Evolutionary conservation across 179 eudicot species (phyloP).

Genomic region (Pouteria campechiana): DNA sequence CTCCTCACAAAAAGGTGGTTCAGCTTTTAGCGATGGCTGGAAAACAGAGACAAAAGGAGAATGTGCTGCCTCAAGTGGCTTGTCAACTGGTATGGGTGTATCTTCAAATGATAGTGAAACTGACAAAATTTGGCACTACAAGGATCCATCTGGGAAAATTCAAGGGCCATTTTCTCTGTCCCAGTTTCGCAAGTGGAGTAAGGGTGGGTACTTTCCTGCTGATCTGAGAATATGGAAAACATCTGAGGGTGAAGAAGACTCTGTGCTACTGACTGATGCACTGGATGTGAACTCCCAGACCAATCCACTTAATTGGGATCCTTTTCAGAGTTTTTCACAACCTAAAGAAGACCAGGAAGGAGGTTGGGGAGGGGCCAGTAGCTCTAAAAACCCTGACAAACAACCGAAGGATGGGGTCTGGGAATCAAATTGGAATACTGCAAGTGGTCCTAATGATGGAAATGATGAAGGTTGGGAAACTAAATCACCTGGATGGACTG

Average conservation of each 20-base stretch:
- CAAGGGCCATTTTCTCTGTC: conserved; percentile 94
- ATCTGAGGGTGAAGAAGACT: conserved; percentile 42
- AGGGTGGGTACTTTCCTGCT: conserved; percentile 75
- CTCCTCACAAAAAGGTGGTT: conserved; percentile 55
- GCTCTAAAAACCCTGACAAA: conserved; percentile 2
- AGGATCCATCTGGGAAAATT: conserved; percentile 79
- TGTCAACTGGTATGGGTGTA: too few relatives aligned
- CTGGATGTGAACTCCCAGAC: conserved; percentile 62
- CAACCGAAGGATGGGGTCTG: conserved; percentile 1
- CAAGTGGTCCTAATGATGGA: conserved; percentile 18
- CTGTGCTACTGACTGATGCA: conserved; percentile 64
- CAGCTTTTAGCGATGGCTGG: conserved; percentile 48
- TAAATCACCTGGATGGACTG: too few relatives aligned
- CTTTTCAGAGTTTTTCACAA: conserved; percentile 9
- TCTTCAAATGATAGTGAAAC: too few relatives aligned
- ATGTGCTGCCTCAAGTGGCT: too few relatives aligned
- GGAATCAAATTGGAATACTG: conserved; percentile 32
- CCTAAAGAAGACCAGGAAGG: conserved; percentile 5
- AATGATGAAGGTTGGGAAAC: conserved; percentile 6
- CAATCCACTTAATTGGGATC: conserved; percentile 5
- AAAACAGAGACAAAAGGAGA: conserved; percentile 35
- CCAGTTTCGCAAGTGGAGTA: conserved; percentile 94
- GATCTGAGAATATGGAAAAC: conserved; percentile 66
- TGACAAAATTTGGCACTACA: conserved; percentile 81
- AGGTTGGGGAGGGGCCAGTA: conserved; percentile 1